Conservation (phyloP, 805 yeast species). For the Ogataea angusta region DNA sequence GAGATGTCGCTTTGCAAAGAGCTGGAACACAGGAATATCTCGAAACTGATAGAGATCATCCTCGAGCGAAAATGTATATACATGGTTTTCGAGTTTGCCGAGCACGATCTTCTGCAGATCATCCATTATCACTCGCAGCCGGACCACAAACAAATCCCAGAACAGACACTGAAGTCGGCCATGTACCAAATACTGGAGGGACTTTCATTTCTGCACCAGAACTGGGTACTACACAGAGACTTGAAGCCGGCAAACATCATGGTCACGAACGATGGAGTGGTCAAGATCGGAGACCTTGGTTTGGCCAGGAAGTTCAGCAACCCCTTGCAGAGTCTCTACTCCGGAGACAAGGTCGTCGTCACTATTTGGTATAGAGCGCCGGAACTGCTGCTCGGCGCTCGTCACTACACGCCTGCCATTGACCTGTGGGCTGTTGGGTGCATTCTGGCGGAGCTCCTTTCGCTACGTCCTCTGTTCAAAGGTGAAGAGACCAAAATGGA, state of each 20-base stretch:
- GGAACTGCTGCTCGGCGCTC: slow-evolving; percentile 81
- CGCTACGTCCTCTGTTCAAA: slow-evolving; percentile 88
- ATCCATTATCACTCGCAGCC: slow-evolving; percentile 95
- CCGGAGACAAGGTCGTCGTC: slow-evolving; percentile 94
- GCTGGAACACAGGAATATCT: slow-evolving; percentile 73
- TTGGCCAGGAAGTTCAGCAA: slow-evolving; percentile 84
- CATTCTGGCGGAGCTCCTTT: slow-evolving; percentile 84
- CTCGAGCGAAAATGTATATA: slow-evolving; percentile 86
- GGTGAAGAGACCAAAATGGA: slow-evolving; percentile 98
- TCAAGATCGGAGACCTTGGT: slow-evolving; percentile 94
- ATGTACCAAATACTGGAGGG: slow-evolving; percentile 94
- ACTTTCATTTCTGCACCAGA: slow-evolving; percentile 85
- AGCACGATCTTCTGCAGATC: slow-evolving; percentile 90
- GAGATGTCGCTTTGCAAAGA: slow-evolving; percentile 96
- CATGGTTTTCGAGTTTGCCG: slow-evolving; percentile 95
- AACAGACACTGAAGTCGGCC: slow-evolving; percentile 73
- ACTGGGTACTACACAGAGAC: slow-evolving; percentile 95
- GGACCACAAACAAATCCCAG: slow-evolving; percentile 74
- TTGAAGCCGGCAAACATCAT: slow-evolving; percentile 96
- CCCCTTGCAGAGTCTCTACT: slow-evolving; percentile 79
- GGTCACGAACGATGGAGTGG: slow-evolving; percentile 88
- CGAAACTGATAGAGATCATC: slow-evolving; percentile 75
- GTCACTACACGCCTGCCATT: slow-evolving; percentile 90
- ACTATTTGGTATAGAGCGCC: slow-evolving; percentile 98
- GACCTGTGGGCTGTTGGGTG: slow-evolving; percentile 97